Conservation (phyloP, 805 yeast genomes). For the Candida dajiaensis region DNA sequence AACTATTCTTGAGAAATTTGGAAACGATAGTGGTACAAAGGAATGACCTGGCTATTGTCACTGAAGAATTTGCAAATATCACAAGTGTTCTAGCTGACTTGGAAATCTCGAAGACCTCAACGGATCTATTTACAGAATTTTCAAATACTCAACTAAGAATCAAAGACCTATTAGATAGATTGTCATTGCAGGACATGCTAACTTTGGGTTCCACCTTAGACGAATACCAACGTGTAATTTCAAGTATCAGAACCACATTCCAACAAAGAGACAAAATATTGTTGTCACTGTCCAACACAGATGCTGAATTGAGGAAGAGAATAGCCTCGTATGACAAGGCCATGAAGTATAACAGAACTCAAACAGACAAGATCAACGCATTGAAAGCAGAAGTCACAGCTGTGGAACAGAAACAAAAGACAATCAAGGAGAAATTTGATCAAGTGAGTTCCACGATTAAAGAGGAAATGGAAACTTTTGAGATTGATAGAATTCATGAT, state of each 20-base stretch:
- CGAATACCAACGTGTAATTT: conserved; percentile 74
- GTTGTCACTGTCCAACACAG: conserved; percentile 40
- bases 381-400: conserved; percentile 55
- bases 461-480: conserved; percentile 61
- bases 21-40: conserved; percentile 73
- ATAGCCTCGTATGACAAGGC: conserved; percentile 41
- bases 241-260: conserved; percentile 68
- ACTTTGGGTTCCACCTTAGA: conserved; percentile 84
- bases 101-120: conserved; percentile 64
- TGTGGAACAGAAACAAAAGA: conserved; percentile 46
- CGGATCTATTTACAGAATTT: conserved; percentile 62
- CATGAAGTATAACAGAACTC: conserved; percentile 41
- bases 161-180: conserved; percentile 68
- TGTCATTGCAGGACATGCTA: conserved; percentile 77
- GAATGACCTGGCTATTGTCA: conserved; percentile 59
- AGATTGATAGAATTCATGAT: conserved; percentile 70
- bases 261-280: conserved; percentile 63
- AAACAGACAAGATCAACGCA: conserved; percentile 54
- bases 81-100: conserved; percentile 60
- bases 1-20: conserved; percentile 60
- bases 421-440: conserved; percentile 56
- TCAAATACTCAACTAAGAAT: conserved; percentile 66
- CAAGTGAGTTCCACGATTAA: conserved; percentile 60
- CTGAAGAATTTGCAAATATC: conserved; percentile 59
- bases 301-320: conserved; percentile 42